phyloP scores from a whole-genome alignment of 2,329 filamentous ascomycete genomes.

The Fusarium redolens region DNA sequence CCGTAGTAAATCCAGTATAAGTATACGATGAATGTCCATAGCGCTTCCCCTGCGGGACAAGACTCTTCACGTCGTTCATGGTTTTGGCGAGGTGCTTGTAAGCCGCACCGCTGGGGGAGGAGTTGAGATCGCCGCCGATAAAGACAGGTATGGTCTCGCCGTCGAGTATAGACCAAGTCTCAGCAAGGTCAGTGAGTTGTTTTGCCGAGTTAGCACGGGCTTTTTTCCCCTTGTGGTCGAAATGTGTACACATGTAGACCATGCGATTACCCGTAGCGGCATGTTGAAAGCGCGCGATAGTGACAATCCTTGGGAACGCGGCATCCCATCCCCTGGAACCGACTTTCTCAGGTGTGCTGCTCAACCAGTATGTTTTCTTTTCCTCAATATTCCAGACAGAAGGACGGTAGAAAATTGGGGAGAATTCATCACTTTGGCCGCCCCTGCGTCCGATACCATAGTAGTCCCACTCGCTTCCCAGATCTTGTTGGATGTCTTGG shows the following conservation, averaged over 20 bases:
- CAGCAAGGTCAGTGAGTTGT: conserved; percentile 50
- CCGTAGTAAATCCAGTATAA: conserved; percentile 46
- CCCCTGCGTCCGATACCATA: conserved; percentile 70
- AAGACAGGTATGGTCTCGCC: conserved; percentile 44
- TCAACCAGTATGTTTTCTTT: conserved; percentile 71
- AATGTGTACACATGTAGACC: conserved; percentile 63
- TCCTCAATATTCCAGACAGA: conserved; percentile 62
- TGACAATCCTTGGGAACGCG: conserved; percentile 58
- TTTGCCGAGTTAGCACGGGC: conserved; percentile 56
- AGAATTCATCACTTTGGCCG: conserved; percentile 74
- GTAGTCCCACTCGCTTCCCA: conserved; percentile 60
- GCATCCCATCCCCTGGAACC: conserved; percentile 70
- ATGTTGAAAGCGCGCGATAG: conserved; percentile 59
- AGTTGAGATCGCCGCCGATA: conserved; percentile 50
- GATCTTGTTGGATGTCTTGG: conserved; percentile 60
- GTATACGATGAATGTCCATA: conserved; percentile 44
- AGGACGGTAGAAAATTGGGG: conserved; percentile 72
- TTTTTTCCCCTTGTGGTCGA: conserved; percentile 59
- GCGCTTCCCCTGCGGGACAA: conserved; percentile 37
- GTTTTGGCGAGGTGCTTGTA: conserved; percentile 43
- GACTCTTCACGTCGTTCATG: conserved; percentile 42
- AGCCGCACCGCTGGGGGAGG: conserved; percentile 42
- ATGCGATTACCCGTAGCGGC: conserved; percentile 51
- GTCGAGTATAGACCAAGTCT: conserved; percentile 40
- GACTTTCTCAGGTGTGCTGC: conserved; percentile 63